Base-by-base conservation (phyloP, 768 basidiomycete genomes). In the Chalciporus piperatus region DNA sequence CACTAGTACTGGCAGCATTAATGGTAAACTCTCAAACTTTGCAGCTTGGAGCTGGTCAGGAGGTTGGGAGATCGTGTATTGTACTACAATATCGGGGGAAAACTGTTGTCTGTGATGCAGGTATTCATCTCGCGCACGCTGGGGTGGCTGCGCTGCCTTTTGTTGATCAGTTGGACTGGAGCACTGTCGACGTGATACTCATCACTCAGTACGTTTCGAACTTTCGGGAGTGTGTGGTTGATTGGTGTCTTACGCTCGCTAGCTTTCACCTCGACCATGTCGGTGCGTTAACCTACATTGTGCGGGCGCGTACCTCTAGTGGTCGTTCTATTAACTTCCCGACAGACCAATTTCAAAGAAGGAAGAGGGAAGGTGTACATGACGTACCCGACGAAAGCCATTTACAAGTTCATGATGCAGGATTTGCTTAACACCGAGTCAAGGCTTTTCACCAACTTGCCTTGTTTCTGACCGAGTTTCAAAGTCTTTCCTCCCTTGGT, bases 201-300 rank as follows among this genome's bases (percentile, higher is more conserved):
- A 82, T 98, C 49, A 97, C 96, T 5, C 96, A 98, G 95, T 96
- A 67, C 70, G 89, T 76, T 35, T 23, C 6, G 45, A 16, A 4
- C 22, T 22, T 22, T n/a, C 13, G 38, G 56, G 20, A 22, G 20
- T 37, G 41, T 49, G 20, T 12, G n/a, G n/a, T 28, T 20, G 25
- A 4, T 20, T 48, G 14, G 37, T 48, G 3, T 44, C 37, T 48
- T 19, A 42, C 12, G 5, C 1, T 19, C 30, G 41, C 32, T 51
- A 96, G 95, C 72, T 98, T 97, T 67, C 96, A 98, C 69, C 78
- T 98, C 48, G 96, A 98, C 66, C 96, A 99, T 74, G 94, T 95
- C 7, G 96, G 94, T 37, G 89, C 92, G 10, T 70, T 98, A 64
- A 95, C 96, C 2, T 98, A 98, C 64, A 89, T 99, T 57, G 96